Evolutionary conservation across 108 stramenopile species (phyloP), one percentile per base, ranked within the genome.

Genomic region (Fragilariopsis cylindrus): DNA sequence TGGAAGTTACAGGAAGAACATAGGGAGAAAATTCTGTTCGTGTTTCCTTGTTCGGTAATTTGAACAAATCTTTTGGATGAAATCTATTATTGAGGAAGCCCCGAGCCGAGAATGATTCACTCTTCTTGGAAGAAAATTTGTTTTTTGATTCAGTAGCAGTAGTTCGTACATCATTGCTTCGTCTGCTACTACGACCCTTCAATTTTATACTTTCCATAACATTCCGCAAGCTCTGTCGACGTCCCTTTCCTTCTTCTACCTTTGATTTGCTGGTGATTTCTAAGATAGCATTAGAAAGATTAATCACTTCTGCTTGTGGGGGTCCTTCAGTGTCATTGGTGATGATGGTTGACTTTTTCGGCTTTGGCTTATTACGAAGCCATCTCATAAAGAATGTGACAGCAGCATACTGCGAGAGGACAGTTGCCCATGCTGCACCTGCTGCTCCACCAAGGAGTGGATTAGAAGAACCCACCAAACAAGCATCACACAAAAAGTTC

Each of bases 371-470:
- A 39, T 75, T 60, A 11, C 60, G 58, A 75, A 92, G 77, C 94
- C 92, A 92, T 46, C 81, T 76, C 42, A 85, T 69, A 79, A 93
- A 96, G 71, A 93, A 70, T 1, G 74, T 73, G 8, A 92, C 70
- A 0, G 92, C 95, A 30, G 84, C 87, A 76, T 87, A 96, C 55
- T 92, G 95, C 45, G 86, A 88, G 60, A 93, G 83, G 19, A 89
- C 87, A 3, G 95, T 96, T 3, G 95, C 95, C 95, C 95, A 96
- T n/a, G 95, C 92, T 8, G 95, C 95, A 39, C 95, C 95, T 0
- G 91, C 89, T 1, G 90, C 86, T 9, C 95, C 95, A 19, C 92
- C 90, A 60, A 94, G 79, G 77, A 79, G 82, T 1, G 79, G 70
- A 71, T 88, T 73, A 3, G 65, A 57, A 39, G 71, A 69, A 4